Evolutionary conservation across 352 stramenopile genomes (phyloP).

Genomic region (Globisporangium acanthophoron): DNA sequence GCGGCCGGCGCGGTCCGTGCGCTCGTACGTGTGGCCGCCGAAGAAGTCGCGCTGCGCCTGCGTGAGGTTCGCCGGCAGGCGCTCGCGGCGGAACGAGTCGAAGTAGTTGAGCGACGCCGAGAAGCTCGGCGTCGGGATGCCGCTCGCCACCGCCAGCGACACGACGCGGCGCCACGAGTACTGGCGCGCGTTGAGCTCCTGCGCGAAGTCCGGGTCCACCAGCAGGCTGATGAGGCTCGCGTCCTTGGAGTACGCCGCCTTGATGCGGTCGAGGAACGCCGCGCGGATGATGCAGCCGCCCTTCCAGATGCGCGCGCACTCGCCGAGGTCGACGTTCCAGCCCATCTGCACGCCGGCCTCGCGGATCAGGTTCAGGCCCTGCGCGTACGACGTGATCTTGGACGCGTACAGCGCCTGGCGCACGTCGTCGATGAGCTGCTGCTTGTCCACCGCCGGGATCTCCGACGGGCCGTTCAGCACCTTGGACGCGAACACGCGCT

Average conservation of each 20-base stretch:
- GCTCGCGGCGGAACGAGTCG: slow-evolving; percentile 95
- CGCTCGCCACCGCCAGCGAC: slow-evolving; percentile 92
- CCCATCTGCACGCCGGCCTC: slow-evolving; percentile 92
- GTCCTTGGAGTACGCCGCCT: slow-evolving; percentile 91
- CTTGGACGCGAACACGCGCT: slow-evolving; percentile 91
- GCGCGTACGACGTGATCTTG: slow-evolving; percentile 99
- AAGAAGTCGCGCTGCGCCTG: slow-evolving; percentile 99
- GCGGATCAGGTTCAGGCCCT: slow-evolving; percentile 94
- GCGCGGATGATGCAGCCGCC: slow-evolving; percentile 99
- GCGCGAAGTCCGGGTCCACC: slow-evolving; percentile 96
- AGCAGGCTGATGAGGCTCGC: slow-evolving; percentile 93
- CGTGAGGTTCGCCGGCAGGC: slow-evolving; percentile 95
- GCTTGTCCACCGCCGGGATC: slow-evolving; percentile 90
- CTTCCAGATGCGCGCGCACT: slow-evolving; percentile 98
- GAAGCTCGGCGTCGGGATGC: slow-evolving; percentile 90
- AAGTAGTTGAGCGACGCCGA: slow-evolving; percentile 96
- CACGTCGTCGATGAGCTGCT: slow-evolving; percentile 96
- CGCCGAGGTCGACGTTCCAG: slow-evolving; percentile 96
- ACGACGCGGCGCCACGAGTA: slow-evolving; percentile 96
- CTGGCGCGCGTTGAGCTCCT: slow-evolving; percentile 93
- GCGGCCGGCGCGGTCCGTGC: slow-evolving; percentile 90
- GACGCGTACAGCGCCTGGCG: slow-evolving; percentile 95
- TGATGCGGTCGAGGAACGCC: slow-evolving; percentile 96
- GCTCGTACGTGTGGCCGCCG: slow-evolving; percentile 98
- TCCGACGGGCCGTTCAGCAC: slow-evolving; percentile 92